Evolutionary conservation across 31 red algal species (phyloP).

Genomic region (Bonnemaisonia californica): DNA sequence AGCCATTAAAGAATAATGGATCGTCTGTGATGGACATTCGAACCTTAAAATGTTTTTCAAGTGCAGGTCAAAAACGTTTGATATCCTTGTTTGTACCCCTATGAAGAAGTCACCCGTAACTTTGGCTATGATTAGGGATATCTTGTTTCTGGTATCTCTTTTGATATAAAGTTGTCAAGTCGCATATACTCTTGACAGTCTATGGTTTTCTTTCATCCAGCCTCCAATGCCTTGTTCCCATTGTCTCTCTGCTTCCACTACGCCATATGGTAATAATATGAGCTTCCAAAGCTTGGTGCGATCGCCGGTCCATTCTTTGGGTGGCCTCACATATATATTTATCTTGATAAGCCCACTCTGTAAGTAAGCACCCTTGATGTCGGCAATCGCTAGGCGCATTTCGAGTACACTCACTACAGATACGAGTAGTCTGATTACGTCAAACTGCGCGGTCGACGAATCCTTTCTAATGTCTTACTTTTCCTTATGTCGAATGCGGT

Average conservation of each 20-base stretch:
- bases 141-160: not conserved
- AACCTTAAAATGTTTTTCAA: not conserved
- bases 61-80: not conserved
- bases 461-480: not conserved
- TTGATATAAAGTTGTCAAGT: not conserved
- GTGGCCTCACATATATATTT: not conserved
- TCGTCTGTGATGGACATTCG: not conserved
- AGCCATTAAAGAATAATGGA: slow-evolving; percentile 26
- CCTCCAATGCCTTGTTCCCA: not conserved
- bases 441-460: slow-evolving; percentile 17
- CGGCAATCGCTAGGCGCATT: not conserved
- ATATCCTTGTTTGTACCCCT: not conserved
- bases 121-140: not conserved
- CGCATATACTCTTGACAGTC: not conserved
- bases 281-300: slow-evolving; percentile 8
- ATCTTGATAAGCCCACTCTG: not conserved
- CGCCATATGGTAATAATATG: not conserved
- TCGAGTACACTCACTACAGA: not conserved
- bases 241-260: slow-evolving; percentile 3
- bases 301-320: not conserved
- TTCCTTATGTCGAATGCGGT: not conserved
- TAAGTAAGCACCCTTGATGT: not conserved
- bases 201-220: slow-evolving; percentile 6
- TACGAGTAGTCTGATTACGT: not conserved
- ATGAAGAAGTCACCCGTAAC: slow-evolving; percentile 11